Conservation (phyloP, 148 eudicot genomes). For the Suaeda aralocaspica region DNA sequence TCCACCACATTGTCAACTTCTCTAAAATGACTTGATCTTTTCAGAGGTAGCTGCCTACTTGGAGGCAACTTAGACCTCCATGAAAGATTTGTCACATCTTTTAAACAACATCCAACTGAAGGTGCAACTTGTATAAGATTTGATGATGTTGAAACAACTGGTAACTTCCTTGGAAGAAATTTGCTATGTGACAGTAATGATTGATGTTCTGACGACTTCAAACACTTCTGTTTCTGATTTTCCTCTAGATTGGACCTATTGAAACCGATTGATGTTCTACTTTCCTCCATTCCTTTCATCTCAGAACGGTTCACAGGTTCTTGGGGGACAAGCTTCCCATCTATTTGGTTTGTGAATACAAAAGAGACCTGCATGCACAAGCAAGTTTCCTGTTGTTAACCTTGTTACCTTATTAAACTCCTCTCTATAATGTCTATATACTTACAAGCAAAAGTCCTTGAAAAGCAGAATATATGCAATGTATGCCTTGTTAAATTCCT, state of each 20-base stretch:
- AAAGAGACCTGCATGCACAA: constrained; percentile 68
- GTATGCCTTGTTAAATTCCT: too few relatives aligned
- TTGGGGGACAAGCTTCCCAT: constrained; percentile 83
- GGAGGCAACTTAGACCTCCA: constrained; percentile 40
- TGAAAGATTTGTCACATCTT: constrained; percentile 36
- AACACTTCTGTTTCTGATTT: constrained; percentile 17
- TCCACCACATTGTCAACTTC: constrained; percentile 37
- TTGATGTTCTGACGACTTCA: constrained; percentile 24
- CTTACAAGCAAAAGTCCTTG: not conserved
- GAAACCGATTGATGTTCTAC: not conserved
- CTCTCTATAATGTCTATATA: too few relatives aligned
- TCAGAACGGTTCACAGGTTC: constrained; percentile 53
- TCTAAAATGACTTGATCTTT: constrained; percentile 37
- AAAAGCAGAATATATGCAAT: not conserved
- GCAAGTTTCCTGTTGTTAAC: not conserved
- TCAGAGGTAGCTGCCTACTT: constrained; percentile 51
- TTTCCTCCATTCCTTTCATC: constrained; percentile 23
- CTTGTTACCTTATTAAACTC: not conserved
- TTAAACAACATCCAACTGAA: constrained; percentile 31
- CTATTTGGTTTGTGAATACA: constrained; percentile 91
- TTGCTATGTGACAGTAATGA: constrained; percentile 22
- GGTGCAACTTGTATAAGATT: constrained; percentile 28
- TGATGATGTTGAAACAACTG: constrained; percentile 23
- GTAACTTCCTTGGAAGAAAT: constrained; percentile 20
- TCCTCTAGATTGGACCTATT: constrained; percentile 25